Conservation (phyloP, 129 eudicot species). For the Artemisia annua region DNA sequence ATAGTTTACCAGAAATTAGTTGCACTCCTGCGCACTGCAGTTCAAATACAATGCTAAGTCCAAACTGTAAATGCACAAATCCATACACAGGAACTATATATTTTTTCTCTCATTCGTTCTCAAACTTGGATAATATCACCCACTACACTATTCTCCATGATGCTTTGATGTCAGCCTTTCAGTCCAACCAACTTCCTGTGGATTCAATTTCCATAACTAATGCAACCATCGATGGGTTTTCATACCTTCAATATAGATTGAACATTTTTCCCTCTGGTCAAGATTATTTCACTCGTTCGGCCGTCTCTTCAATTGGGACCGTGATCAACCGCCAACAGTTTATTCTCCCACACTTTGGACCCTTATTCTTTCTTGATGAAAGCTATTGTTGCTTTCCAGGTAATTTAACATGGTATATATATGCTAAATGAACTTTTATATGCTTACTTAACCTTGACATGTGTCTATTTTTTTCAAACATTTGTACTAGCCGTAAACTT, state of each 20-base stretch:
- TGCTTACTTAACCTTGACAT: constrained; percentile 5
- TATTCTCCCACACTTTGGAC: constrained; percentile 51
- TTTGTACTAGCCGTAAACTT: not conserved
- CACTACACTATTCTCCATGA: constrained; percentile 47
- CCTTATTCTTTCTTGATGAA: constrained; percentile 55
- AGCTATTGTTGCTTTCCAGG: constrained; percentile 60
- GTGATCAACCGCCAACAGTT: constrained; percentile 68
- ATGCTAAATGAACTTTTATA: not conserved
- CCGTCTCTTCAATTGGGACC: constrained; percentile 49
- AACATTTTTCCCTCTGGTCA: constrained; percentile 69
- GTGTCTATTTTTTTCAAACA: not conserved
- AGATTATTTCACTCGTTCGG: constrained; percentile 52
- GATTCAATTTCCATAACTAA: constrained; percentile 59
- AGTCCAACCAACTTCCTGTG: constrained; percentile 50
- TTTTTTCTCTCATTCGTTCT: constrained; percentile 68
- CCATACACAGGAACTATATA: constrained; percentile 76
- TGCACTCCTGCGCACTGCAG: constrained; percentile 51
- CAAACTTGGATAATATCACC: constrained; percentile 53
- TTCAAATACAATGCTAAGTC: constrained; percentile 43
- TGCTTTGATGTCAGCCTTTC: constrained; percentile 40
- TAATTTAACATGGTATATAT: constrained; percentile 14
- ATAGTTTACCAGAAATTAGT: constrained; percentile 21
- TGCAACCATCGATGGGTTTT: constrained; percentile 37
- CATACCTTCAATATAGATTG: constrained; percentile 52
- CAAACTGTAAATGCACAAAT: constrained; percentile 59